A percentile compares a stretch with the other conserved stretches of the same genome.
Conservation (phyloP, 116 monocot genomes). For the Papilionanthe hybrid region DNA sequence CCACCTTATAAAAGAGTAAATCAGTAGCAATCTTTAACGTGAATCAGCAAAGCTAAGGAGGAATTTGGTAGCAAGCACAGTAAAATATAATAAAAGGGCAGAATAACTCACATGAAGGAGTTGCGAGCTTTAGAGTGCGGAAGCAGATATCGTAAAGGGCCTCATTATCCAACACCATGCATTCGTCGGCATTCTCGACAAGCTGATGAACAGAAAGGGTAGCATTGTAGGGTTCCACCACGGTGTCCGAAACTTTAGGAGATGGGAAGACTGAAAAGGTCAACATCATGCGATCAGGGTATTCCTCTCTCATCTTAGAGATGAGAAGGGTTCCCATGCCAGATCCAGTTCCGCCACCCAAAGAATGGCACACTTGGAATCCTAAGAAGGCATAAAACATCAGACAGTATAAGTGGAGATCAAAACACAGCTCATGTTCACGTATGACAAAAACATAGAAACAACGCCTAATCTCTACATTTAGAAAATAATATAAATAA, state of each 20-base stretch:
- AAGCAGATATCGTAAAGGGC: conserved; percentile 24
- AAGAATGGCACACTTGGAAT: conserved; percentile 29
- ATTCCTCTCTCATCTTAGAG: conserved; percentile 19
- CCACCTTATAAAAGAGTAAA: too few species aligned
- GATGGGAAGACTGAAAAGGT: conserved; percentile 29
- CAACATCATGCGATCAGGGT: conserved; percentile 26
- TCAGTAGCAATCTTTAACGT: neutral
- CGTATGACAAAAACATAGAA: too few species aligned
- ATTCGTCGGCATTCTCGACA: conserved; percentile 5
- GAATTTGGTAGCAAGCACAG: neutral
- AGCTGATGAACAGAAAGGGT: conserved; percentile 21
- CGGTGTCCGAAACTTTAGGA: conserved; percentile 30
- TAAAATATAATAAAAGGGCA: neutral
- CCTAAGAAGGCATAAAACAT: conserved; percentile 6
- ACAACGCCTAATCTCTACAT: too few species aligned
- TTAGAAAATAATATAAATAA: too few species aligned
- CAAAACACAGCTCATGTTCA: too few species aligned
- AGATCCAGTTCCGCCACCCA: conserved; percentile 29
- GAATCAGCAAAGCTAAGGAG: neutral
- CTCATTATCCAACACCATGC: conserved; percentile 21
- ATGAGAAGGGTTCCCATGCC: conserved; percentile 27
- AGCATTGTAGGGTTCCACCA: conserved; percentile 22
- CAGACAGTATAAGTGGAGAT: too few species aligned
- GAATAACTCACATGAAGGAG: conserved; percentile 16
- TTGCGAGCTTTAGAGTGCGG: conserved; percentile 18